Evolutionary conservation across 176 grass and related monocot genomes (phyloP).

Genomic region (Coix lacrymajobi): DNA sequence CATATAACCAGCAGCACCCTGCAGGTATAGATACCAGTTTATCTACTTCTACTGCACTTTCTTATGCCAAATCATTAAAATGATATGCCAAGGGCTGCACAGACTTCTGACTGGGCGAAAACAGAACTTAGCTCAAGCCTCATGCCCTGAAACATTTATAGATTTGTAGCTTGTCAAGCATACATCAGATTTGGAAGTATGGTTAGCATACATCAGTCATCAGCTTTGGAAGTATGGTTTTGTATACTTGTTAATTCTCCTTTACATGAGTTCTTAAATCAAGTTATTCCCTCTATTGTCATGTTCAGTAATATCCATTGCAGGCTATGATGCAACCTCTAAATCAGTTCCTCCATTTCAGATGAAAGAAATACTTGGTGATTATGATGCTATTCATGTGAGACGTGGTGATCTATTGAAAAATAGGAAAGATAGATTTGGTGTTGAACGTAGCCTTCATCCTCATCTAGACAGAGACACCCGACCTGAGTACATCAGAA

Average conservation of each 20-base stretch:
- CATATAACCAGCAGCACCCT: neutral
- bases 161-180: neutral
- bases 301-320: neutral
- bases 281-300: neutral
- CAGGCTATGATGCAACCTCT: neutral
- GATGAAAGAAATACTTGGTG: slow-evolving; percentile 68
- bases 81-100: neutral
- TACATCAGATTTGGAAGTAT: neutral
- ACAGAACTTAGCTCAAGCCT: neutral
- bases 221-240: neutral
- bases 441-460: slow-evolving; percentile 68
- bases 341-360: slow-evolving; percentile 23
- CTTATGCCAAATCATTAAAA: neutral
- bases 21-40: neutral
- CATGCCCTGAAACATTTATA: neutral
- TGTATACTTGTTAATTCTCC: neutral
- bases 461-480: slow-evolving; percentile 87
- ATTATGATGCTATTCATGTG: slow-evolving; percentile 92
- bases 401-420: slow-evolving; percentile 69
- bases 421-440: slow-evolving; percentile 77
- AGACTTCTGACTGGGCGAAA: neutral
- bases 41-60: neutral
- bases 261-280: neutral
- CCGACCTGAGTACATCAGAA: slow-evolving; percentile 65
- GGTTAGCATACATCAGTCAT: neutral